Evolutionary conservation across 495 filamentous ascomycete species (phyloP), one percentile per base, ranked within the genome.

Genomic region (Neurospora sp.): DNA sequence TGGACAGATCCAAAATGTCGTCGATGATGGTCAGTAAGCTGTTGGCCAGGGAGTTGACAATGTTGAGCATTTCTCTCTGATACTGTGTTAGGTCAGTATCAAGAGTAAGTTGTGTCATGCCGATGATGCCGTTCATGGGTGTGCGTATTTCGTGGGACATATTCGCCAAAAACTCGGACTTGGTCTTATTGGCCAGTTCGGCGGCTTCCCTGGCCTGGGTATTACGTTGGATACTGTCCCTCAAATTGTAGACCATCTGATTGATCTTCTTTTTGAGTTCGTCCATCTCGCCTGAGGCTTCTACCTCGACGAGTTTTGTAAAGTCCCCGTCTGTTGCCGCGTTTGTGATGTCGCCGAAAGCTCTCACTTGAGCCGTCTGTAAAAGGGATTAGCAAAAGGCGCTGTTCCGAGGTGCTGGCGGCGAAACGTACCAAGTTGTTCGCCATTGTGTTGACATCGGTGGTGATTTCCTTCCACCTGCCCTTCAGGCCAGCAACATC

Each of bases 131-230:
- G 79, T 87, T 88, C 95, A 98, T 98, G 0, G 96, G 96, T 31
- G 96, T 99, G 80, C 96, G 87, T 74, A 99, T 99, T 83, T 99
- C 96, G 88, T 99, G 96, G 45, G 92, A 96, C 96, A 99, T 99
- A 80, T 99, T 99, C 37, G 96, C 96, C 66, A 99, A 85, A 84
- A 99, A 99, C 79, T 99, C 96, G 42, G 94, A 98, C 79, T 99
- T 99, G 69, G 96, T 99, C 81, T 95, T 94, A 84, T 98, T 99
- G 71, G 96, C 96, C 78, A 98, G 86, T 81, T 99, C 96, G 74
- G 96, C 96, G 70, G 94, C 94, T 81, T 99, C 96, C 79, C 96
- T 92, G 62, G 96, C 96, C 45, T 92, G 92, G n/a, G 93, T 98
- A 81, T 98, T 99, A 80, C 93, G 90, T 81, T 99, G 94, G 75